Evolutionary conservation across 169 alveolate genomes (phyloP).

Genomic region (Cryptosporidium canis): DNA sequence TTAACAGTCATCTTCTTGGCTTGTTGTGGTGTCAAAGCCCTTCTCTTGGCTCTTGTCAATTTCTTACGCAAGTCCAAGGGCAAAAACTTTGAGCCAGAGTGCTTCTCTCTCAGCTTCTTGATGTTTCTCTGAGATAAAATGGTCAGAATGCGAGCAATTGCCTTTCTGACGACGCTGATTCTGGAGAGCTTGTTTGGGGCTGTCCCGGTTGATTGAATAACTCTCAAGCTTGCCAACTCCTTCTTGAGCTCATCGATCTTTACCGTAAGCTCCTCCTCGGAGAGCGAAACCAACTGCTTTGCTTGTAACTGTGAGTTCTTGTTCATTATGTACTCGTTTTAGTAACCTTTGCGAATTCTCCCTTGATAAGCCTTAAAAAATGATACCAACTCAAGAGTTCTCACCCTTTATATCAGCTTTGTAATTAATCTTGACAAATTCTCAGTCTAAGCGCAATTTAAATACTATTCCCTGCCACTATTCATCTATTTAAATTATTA

Average conservation of each 20-base stretch:
- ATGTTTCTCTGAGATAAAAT: conserved; percentile 90
- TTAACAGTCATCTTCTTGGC: conserved; percentile 85
- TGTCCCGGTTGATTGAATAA: conserved; percentile 90
- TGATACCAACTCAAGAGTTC: not conserved
- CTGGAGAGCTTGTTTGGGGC: conserved; percentile 89
- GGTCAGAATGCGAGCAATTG: conserved; percentile 92
- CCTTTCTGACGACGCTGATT: conserved; percentile 89
- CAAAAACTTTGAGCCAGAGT: conserved; percentile 83
- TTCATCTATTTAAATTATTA: not conserved
- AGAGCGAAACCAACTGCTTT: conserved; percentile 62
- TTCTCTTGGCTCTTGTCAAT: conserved; percentile 91
- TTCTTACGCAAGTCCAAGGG: conserved; percentile 91
- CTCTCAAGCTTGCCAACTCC: conserved; percentile 90
- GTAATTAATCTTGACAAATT: not conserved
- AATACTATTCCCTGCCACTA: not conserved
- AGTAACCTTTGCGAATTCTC: not conserved
- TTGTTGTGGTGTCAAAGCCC: conserved; percentile 88
- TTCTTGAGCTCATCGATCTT: conserved; percentile 90
- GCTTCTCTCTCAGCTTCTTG: conserved; percentile 84
- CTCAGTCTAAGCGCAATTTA: conserved; percentile 4
- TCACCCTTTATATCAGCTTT: not conserved
- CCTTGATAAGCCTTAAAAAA: conserved; percentile 1
- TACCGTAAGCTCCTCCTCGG: conserved; percentile 86
- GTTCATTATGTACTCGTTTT: conserved; percentile 8
- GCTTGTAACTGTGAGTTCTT: conserved; percentile 35